phyloP scores from a whole-genome alignment of 129 eudicot species.

The Flaveria brownii region DNA sequence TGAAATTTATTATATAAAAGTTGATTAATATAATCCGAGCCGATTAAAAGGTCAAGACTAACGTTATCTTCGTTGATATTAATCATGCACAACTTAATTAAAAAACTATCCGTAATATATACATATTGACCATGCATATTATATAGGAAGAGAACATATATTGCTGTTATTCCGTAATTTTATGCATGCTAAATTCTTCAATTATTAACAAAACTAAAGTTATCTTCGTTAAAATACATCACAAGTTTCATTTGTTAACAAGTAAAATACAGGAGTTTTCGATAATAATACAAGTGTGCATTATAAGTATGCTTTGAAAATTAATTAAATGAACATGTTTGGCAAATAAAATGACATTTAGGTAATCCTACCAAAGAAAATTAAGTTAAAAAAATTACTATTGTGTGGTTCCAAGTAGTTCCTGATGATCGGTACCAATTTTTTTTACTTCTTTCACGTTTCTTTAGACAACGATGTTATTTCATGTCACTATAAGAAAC shows the following conservation, averaged over 20 bases:
- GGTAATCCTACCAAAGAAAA: neutral
- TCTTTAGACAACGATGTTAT: neutral
- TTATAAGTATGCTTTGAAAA: neutral
- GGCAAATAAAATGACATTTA: constrained; percentile 1
- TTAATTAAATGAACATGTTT: neutral
- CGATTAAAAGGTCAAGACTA: no score
- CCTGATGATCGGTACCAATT: neutral
- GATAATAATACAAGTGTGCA: neutral
- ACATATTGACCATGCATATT: no score
- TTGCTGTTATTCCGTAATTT: no score
- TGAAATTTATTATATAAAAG: no score
- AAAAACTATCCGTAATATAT: no score
- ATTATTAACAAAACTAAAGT: neutral
- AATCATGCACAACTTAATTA: no score
- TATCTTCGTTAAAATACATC: neutral
- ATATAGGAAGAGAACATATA: no score
- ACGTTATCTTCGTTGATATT: no score
- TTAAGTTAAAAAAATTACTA: neutral
- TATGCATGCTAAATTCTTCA: no score
- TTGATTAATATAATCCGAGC: no score
- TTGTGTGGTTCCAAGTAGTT: neutral
- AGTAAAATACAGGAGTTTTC: neutral
- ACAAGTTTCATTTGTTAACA: neutral
- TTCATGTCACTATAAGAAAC: no score
- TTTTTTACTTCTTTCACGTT: neutral